Conservation (phyloP, 805 yeast genomes). For the Martiniozyma abietophila region DNA sequence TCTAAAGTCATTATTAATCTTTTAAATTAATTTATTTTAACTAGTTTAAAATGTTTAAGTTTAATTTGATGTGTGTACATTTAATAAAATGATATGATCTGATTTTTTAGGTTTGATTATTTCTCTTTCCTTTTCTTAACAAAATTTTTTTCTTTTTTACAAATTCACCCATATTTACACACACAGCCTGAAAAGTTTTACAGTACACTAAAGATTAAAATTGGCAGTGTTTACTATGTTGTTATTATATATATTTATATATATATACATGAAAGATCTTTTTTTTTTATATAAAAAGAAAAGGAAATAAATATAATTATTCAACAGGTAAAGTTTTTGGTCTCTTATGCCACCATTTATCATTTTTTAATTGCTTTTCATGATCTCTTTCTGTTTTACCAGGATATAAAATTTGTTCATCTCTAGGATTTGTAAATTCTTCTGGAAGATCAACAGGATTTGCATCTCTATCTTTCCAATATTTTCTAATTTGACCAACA, state of each 20-base stretch:
- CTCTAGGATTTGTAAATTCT: conserved; percentile 45
- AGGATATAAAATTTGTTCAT: conserved; percentile 62
- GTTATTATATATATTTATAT: not conserved
- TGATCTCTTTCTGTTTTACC: conserved; percentile 47
- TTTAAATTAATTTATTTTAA: too few relatives aligned
- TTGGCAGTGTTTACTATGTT: too few relatives aligned
- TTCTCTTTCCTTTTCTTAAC: too few relatives aligned
- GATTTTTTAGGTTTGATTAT: too few relatives aligned
- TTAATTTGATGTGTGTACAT: too few relatives aligned
- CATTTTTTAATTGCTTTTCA: conserved; percentile 39
- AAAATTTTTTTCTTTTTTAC: too few relatives aligned
- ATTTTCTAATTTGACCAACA: conserved; percentile 65
- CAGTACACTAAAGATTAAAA: not conserved
- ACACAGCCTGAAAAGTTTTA: conserved; percentile 4
- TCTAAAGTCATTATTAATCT: conserved; percentile 2
- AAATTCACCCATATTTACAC: too few relatives aligned
- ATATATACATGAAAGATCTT: conserved; percentile 4
- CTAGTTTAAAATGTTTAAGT: too few relatives aligned
- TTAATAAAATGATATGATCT: too few relatives aligned
- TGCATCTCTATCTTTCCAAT: conserved; percentile 44
- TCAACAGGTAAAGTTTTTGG: conserved; percentile 48
- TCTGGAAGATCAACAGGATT: conserved; percentile 24
- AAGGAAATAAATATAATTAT: conserved; percentile 1
- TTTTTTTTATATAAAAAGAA: not conserved
- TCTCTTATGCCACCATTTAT: conserved; percentile 46